Conservation (phyloP, 2,329 filamentous ascomycete genomes). For the Talaromyces sp. region DNA sequence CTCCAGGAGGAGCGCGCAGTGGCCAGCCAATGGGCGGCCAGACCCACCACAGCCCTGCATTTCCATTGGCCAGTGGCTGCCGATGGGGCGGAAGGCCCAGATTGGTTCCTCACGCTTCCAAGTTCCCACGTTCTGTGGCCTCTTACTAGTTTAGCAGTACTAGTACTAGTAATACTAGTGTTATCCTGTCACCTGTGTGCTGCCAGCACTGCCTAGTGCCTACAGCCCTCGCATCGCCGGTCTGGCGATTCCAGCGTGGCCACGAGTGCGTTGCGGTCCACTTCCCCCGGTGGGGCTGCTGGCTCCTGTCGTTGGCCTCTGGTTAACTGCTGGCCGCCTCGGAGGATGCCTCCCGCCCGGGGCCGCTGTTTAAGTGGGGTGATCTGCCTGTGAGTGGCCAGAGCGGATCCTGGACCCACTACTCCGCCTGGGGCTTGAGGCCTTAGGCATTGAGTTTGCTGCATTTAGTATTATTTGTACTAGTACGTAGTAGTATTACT, state of each 20-base stretch:
- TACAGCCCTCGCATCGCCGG: not conserved
- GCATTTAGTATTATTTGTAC: too few relatives aligned
- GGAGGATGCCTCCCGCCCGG: not conserved
- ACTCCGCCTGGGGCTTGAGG: not conserved
- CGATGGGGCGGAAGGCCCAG: not conserved
- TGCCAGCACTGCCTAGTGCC: not conserved
- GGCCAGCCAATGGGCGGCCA: not conserved
- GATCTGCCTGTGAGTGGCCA: not conserved
- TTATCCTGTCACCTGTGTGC: not conserved
- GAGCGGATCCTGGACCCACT: not conserved
- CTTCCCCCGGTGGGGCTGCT: not conserved
- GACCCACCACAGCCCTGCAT: not conserved
- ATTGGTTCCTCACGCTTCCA: not conserved
- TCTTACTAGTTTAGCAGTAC: too few relatives aligned
- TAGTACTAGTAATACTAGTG: too few relatives aligned
- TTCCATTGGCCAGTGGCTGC: not conserved
- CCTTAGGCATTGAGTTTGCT: not conserved
- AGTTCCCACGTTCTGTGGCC: too few relatives aligned
- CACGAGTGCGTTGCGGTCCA: not conserved
- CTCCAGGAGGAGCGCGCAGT: not conserved
- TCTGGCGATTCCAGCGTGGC: not conserved
- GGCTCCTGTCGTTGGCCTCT: not conserved
- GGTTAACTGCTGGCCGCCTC: not conserved
- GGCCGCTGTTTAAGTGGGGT: not conserved
- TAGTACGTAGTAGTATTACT: too few relatives aligned